phyloP scores from a whole-genome alignment of 768 basidiomycete species.

The Hygrocybe punicea region DNA sequence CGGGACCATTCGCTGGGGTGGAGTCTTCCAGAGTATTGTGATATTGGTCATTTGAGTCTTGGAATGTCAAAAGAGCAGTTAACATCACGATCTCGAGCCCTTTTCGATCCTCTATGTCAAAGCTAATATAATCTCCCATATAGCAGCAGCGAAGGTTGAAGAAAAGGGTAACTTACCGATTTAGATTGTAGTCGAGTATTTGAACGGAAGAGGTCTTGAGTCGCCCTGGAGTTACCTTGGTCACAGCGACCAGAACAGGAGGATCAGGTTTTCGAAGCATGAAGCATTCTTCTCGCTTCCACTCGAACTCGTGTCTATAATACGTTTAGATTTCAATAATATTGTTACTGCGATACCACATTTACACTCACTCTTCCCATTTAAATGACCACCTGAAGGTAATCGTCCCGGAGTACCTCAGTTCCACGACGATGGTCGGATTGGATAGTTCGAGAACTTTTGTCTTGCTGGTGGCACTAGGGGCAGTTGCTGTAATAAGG shows the following conservation, averaged over 20 bases:
- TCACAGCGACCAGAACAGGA: slow-evolving; percentile 78
- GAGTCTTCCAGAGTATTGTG: slow-evolving; percentile 33
- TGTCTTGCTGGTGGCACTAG: slow-evolving; percentile 60
- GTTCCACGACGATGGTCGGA: slow-evolving; percentile 63
- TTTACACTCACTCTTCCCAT: slow-evolving; percentile 69
- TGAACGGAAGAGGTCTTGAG: slow-evolving; percentile 66
- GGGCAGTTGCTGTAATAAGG: slow-evolving; percentile 65
- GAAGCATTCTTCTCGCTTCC: slow-evolving; percentile 81
- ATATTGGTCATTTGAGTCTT: slow-evolving; percentile 60
- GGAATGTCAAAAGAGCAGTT: slow-evolving; percentile 72
- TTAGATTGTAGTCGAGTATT: slow-evolving; percentile 80
- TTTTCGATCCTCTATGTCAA: slow-evolving; percentile 82
- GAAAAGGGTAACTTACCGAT: slow-evolving; percentile 47
- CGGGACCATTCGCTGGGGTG: slow-evolving; percentile 6
- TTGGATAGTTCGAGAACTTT: slow-evolving; percentile 77
- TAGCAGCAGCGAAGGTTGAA: neutral
- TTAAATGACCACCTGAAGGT: slow-evolving; percentile 75
- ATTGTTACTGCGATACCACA: neutral
- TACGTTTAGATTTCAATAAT: neutral
- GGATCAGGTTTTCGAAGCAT: slow-evolving; percentile 84
- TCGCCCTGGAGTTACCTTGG: slow-evolving; percentile 67
- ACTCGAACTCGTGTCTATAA: slow-evolving; percentile 75
- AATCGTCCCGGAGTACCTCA: slow-evolving; percentile 70
- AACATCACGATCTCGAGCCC: slow-evolving; percentile 81
- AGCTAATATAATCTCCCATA: slow-evolving; percentile 40